Percentiles rank a stretch among this genome's conserved stretches.
These are phyloP conservation scores for Simmondsia chinensis DNA, from an alignment of 148 eudicot genomes.

Conservation along the genomic window DNA sequence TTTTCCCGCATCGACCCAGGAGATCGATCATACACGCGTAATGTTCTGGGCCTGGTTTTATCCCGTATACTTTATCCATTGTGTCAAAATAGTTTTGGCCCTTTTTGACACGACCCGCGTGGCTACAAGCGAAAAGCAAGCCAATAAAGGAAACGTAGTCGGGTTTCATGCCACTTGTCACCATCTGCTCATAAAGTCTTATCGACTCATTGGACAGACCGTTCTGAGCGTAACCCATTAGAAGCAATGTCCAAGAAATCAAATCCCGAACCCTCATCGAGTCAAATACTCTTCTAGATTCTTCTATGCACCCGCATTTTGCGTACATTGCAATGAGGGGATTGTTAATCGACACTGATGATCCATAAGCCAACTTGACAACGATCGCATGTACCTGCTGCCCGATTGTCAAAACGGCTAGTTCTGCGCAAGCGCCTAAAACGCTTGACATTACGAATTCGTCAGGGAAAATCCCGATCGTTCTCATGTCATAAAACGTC, in stretches of 20 bases:
- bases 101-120: slow-evolving; percentile 46
- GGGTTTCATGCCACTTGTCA: slow-evolving; percentile 39
- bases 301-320: slow-evolving; percentile 69
- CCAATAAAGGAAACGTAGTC: slow-evolving; percentile 66
- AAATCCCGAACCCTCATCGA: slow-evolving; percentile 31
- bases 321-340: slow-evolving; percentile 66
- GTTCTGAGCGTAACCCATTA: slow-evolving; percentile 72
- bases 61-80: slow-evolving; percentile 40
- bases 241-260: slow-evolving; percentile 70
- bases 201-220: slow-evolving; percentile 40
- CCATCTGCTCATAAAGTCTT: slow-evolving; percentile 42
- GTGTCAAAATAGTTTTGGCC: slow-evolving; percentile 51
- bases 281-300: slow-evolving; percentile 44
- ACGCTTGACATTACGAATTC: slow-evolving; percentile 36
- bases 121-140: slow-evolving; percentile 69
- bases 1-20: slow-evolving; percentile 55
- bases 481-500: slow-evolving; percentile 47
- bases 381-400: slow-evolving; percentile 60
- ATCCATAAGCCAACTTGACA: slow-evolving; percentile 30
- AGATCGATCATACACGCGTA: slow-evolving; percentile 72
- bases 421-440: slow-evolving; percentile 57
- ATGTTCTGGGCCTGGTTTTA: slow-evolving; percentile 49
- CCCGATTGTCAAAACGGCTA: slow-evolving; percentile 52
- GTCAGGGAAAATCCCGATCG: slow-evolving; percentile 39
- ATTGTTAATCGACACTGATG: slow-evolving; percentile 45